These are phyloP conservation scores for Fusarium sp. DNA, from an alignment of 2,329 filamentous ascomycete species.

Conservation along the genomic window DNA sequence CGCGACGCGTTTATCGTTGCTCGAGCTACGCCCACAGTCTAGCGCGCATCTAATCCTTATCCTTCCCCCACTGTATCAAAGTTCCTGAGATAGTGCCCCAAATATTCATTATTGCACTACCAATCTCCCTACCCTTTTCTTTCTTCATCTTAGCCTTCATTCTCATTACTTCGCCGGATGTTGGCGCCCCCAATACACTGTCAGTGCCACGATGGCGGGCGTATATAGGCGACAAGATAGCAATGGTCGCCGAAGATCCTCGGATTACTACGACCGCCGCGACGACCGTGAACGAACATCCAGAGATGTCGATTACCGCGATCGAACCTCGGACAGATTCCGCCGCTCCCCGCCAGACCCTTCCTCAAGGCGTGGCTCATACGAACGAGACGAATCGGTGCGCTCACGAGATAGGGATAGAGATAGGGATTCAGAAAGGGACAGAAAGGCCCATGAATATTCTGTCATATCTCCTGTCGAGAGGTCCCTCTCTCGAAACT, in stretches of 20 bases:
- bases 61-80: background rate
- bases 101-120: background rate
- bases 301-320: conserved; percentile 14
- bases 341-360: conserved; percentile 9
- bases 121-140: background rate
- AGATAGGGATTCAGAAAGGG: conserved; percentile 4
- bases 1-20: background rate
- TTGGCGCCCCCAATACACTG: conserved; percentile 5
- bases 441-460: background rate
- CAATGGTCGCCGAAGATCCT: conserved; percentile 1
- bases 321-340: conserved; percentile 20
- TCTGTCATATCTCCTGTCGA: conserved; percentile 3
- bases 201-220: conserved; percentile 38
- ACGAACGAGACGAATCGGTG: conserved; percentile 16
- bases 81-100: background rate
- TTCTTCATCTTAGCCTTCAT: conserved; percentile 7
- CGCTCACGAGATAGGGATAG: conserved; percentile 10
- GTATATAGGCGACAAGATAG: conserved; percentile 18
- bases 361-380: conserved; percentile 14
- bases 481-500: conserved; percentile 3
- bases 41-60: background rate
- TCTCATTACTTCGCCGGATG: conserved; percentile 25
- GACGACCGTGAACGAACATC: conserved; percentile 16
- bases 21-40: background rate
- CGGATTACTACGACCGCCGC: conserved; percentile 15